Evolutionary conservation across 2,329 filamentous ascomycete genomes (phyloP).

Genomic region (Macrophomina pseudophaseolina): DNA sequence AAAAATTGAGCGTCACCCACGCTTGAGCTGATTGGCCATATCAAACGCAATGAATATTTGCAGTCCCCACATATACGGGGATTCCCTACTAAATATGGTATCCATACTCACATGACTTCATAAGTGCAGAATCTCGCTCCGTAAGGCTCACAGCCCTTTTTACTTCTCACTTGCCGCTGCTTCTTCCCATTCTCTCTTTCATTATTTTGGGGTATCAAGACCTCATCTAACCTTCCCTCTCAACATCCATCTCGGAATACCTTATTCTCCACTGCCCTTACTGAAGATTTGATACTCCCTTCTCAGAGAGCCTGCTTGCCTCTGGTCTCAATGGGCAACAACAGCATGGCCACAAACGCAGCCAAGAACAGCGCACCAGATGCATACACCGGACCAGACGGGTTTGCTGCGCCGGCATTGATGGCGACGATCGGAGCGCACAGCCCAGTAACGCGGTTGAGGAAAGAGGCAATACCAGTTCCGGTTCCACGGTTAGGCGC

Average conservation of each 20-base stretch:
- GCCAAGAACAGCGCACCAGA: conserved; percentile 50
- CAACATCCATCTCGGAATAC: neutral
- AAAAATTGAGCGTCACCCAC: too few relatives aligned
- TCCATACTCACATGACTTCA: neutral
- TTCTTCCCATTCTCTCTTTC: neutral
- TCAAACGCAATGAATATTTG: neutral
- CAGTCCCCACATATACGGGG: neutral
- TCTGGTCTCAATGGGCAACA: conserved; percentile 51
- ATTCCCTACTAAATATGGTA: neutral
- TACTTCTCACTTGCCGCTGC: neutral
- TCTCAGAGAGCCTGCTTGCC: conserved; percentile 48
- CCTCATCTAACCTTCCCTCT: neutral
- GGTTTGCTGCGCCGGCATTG: conserved; percentile 45
- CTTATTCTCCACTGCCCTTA: neutral
- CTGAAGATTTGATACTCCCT: neutral
- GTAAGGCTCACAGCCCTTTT: neutral
- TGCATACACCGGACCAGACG: conserved; percentile 51
- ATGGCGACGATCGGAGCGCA: conserved; percentile 70
- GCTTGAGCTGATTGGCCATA: too few relatives aligned
- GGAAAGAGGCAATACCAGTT: conserved; percentile 72
- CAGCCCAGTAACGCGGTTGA: conserved; percentile 71
- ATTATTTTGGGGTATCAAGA: neutral
- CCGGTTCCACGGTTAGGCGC: conserved; percentile 74
- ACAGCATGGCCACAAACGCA: conserved; percentile 49
- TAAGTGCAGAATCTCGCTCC: neutral